A percentile compares a stretch with the other conserved stretches of the same genome.
phyloP scores from a whole-genome alignment of 2,329 filamentous ascomycete genomes.

The Diplocarpon mali region DNA sequence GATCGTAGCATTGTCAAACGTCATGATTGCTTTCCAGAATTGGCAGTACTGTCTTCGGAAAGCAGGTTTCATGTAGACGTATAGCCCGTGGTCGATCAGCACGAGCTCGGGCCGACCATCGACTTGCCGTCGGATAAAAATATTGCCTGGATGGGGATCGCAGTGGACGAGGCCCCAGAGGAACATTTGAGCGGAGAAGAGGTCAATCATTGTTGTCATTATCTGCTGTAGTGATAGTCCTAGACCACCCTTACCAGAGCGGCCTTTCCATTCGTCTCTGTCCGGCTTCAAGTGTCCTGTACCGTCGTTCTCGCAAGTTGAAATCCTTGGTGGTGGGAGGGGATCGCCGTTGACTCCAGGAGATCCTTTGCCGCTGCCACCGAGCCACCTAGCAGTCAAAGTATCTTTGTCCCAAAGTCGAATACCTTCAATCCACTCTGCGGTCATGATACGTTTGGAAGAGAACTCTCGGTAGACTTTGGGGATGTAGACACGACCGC shows the following conservation, averaged over 20 bases:
- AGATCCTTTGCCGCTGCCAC: slow-evolving; percentile 63
- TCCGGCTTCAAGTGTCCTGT: slow-evolving; percentile 64
- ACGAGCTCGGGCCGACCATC: slow-evolving; percentile 81
- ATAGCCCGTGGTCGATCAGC: slow-evolving; percentile 93
- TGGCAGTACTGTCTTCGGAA: slow-evolving; percentile 79
- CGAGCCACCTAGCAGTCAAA: slow-evolving; percentile 67
- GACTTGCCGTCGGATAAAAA: slow-evolving; percentile 81
- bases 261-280: slow-evolving; percentile 67
- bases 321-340: slow-evolving; percentile 31
- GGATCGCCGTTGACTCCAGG: slow-evolving; percentile 62
- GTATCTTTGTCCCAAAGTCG: slow-evolving; percentile 84
- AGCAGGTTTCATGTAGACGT: slow-evolving; percentile 75
- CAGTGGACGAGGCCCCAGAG: slow-evolving; percentile 93
- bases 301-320: slow-evolving; percentile 35
- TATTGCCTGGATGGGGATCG: slow-evolving; percentile 94
- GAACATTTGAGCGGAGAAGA: slow-evolving; percentile 98
- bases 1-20: slow-evolving; percentile 81
- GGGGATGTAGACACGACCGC: slow-evolving; percentile 78
- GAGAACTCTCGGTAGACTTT: slow-evolving; percentile 73
- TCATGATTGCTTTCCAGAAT: slow-evolving; percentile 91
- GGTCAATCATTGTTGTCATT: slow-evolving; percentile 92
- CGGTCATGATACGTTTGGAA: slow-evolving; percentile 76
- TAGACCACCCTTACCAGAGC: slow-evolving; percentile 63
- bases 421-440: slow-evolving; percentile 96
- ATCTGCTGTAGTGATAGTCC: slow-evolving; percentile 75